Evolutionary conservation across 73 alveolate genomes (phyloP).

Genomic region (Durusdinium trenchii): DNA sequence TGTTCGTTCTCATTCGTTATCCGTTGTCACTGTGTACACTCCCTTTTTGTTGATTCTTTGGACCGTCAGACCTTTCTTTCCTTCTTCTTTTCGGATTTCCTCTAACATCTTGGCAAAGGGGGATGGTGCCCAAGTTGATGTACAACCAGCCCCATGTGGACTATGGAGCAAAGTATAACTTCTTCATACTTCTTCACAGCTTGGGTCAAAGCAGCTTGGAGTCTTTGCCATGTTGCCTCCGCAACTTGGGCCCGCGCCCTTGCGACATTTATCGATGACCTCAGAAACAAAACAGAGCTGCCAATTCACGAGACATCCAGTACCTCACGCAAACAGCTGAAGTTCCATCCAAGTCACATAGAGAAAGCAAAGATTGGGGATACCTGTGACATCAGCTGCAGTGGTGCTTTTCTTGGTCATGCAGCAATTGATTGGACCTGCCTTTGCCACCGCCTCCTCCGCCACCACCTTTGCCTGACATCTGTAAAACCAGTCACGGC

Average conservation of each 20-base stretch:
- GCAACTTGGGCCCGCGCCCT: background rate
- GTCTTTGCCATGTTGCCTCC: background rate
- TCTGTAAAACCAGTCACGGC: no score
- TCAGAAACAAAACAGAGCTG: background rate
- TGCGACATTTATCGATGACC: constrained; percentile 85
- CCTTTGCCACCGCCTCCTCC: background rate
- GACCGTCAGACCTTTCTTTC: no score
- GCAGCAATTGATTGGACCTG: background rate
- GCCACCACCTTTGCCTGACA: constrained; percentile 11
- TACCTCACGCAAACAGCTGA: background rate
- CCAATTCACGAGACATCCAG: background rate
- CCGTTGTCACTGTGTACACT: no score
- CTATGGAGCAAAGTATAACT: no score
- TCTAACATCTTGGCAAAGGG: no score
- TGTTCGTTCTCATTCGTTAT: no score
- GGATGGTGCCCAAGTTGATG: no score
- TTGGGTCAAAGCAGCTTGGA: background rate
- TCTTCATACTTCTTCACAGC: no score
- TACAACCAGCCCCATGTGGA: no score
- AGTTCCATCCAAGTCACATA: constrained; percentile 19
- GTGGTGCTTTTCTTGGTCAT: background rate
- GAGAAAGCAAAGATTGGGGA: constrained; percentile 77
- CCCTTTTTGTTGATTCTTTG: no score
- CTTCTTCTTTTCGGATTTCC: no score
- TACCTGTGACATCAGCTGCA: background rate